phyloP scores from a whole-genome alignment of 2,329 filamentous ascomycete species.

The Colletotrichum paranaense region DNA sequence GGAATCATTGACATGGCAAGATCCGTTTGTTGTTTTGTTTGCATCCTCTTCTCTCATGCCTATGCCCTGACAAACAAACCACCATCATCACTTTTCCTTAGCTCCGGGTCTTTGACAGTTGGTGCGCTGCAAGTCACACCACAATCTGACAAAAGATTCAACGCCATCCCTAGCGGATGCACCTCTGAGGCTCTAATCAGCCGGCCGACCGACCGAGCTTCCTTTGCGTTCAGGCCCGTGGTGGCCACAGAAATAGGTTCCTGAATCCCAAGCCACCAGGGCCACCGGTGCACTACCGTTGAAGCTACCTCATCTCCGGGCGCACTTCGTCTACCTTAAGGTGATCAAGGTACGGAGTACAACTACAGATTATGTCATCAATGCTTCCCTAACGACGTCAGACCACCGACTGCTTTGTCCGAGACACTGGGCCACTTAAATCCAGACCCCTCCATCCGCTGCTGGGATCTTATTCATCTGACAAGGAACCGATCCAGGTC shows the following conservation, averaged over 20 bases:
- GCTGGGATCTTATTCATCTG: not conserved
- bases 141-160: not conserved
- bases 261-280: not conserved
- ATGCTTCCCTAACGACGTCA: not conserved
- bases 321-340: not conserved
- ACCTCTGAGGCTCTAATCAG: not conserved
- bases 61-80: not conserved
- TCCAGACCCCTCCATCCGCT: not conserved
- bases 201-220: not conserved
- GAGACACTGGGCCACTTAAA: not conserved
- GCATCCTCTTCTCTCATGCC: not conserved
- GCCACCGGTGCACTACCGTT: not conserved
- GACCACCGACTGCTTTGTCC: not conserved
- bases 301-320: not conserved
- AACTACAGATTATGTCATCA: not conserved
- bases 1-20: not conserved
- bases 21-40: not conserved
- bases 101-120: not conserved
- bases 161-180: not conserved
- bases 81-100: not conserved
- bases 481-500: not conserved
- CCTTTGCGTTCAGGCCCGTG: not conserved
- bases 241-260: not conserved
- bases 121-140: not conserved
- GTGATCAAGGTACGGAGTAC: no score